A percentile compares a stretch with the other conserved stretches of the same genome.
These are phyloP conservation scores for Phaffomyces antillensis DNA, from an alignment of 805 yeast genomes.

Conservation along the genomic window DNA sequence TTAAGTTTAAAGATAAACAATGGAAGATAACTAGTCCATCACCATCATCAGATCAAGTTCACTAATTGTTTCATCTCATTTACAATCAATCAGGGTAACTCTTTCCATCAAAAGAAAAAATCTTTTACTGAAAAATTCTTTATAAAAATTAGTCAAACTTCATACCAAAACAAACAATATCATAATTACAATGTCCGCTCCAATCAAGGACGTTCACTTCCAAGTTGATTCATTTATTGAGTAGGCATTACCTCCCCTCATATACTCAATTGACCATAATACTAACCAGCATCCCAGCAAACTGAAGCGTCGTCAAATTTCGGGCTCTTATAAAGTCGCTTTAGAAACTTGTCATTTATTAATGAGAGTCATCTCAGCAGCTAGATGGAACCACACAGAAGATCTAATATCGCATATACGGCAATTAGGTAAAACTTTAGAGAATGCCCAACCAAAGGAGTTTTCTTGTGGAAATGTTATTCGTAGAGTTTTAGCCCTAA, in stretches of 20 bases:
- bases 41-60: no score
- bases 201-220: slow-evolving; percentile 28
- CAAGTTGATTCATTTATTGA: slow-evolving; percentile 38
- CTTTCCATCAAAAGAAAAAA: not conserved
- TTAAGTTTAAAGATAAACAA: no score
- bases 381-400: slow-evolving; percentile 76
- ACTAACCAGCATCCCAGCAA: slow-evolving; percentile 22
- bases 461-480: slow-evolving; percentile 86
- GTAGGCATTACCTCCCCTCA: slow-evolving; percentile 9
- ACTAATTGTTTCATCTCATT: no score
- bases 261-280: not conserved
- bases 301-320: slow-evolving; percentile 77
- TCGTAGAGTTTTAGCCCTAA: slow-evolving; percentile 77
- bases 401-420: slow-evolving; percentile 69
- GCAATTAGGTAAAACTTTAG: slow-evolving; percentile 60
- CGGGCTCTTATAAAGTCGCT: slow-evolving; percentile 78
- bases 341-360: slow-evolving; percentile 80
- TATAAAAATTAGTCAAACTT: no score
- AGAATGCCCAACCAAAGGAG: slow-evolving; percentile 82
- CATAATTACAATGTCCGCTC: slow-evolving; percentile 7
- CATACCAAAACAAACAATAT: no score
- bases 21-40: no score
- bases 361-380: slow-evolving; percentile 81
- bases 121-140: not conserved
- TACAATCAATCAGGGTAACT: no score